These are phyloP conservation scores for Cladophialophora immunda DNA, from an alignment of 2,329 filamentous ascomycete genomes.

Conservation along the genomic window DNA sequence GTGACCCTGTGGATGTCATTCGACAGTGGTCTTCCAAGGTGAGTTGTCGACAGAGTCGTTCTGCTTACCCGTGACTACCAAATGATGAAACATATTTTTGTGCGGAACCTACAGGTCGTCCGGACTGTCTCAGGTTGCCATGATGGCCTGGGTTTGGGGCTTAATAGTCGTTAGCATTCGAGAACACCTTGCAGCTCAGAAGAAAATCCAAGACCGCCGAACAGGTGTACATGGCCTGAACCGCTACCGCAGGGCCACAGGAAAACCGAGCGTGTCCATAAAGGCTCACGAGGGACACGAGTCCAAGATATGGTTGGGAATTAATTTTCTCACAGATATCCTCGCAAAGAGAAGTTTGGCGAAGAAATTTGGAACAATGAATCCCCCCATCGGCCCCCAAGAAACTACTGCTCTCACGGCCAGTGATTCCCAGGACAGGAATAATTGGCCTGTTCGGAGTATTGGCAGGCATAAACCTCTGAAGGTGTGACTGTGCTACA, in stretches of 20 bases:
- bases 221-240: not conserved
- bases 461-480: no score
- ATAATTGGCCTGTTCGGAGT: no score
- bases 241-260: not conserved
- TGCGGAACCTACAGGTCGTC: not conserved
- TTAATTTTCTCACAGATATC: not conserved
- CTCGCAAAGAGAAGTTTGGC: not conserved
- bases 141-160: not conserved
- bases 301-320: no score
- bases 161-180: not conserved
- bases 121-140: not conserved
- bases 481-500: not conserved
- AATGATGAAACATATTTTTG: not conserved
- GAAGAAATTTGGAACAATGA: no score
- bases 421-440: no score
- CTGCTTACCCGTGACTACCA: not conserved
- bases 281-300: not conserved
- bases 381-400: no score
- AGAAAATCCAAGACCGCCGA: not conserved
- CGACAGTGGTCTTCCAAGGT: not conserved
- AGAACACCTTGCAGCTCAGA: not conserved
- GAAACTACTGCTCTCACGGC: no score
- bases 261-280: not conserved
- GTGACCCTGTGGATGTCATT: not conserved
- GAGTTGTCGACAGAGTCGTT: not conserved